A percentile compares a stretch with the other conserved stretches of the same genome.
These are phyloP conservation scores for Bertia moriformis DNA, from an alignment of 2,329 filamentous ascomycete species.

Conservation along the genomic window DNA sequence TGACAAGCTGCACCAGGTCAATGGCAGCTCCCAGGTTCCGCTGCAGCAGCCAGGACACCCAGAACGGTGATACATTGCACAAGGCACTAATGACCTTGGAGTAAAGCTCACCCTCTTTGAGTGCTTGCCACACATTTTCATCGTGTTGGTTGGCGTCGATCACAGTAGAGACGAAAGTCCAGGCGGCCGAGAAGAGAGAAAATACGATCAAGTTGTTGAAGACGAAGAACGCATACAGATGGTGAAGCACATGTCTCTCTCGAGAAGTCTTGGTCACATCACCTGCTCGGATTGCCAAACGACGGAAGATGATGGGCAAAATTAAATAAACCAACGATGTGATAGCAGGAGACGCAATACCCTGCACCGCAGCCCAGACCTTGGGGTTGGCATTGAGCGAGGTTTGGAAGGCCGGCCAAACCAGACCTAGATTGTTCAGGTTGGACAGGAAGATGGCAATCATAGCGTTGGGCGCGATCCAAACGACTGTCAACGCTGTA, in stretches of 20 bases:
- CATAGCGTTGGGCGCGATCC: slow-evolving; percentile 83
- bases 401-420: slow-evolving; percentile 64
- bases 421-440: slow-evolving; percentile 60
- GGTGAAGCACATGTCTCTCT: slow-evolving; percentile 78
- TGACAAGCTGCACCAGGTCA: slow-evolving; percentile 80
- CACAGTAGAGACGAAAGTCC: slow-evolving; percentile 56
- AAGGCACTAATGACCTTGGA: slow-evolving; percentile 55
- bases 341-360: slow-evolving; percentile 75
- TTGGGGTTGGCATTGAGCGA: slow-evolving; percentile 46
- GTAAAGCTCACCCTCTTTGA: slow-evolving; percentile 49
- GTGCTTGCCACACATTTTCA: slow-evolving; percentile 52
- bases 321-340: slow-evolving; percentile 78
- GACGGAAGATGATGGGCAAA: slow-evolving; percentile 80
- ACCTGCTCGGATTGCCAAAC: slow-evolving; percentile 67
- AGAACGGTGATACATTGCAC: slow-evolving; percentile 74
- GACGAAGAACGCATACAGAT: slow-evolving; percentile 88
- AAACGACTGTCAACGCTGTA: slow-evolving; percentile 62
- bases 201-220: slow-evolving; percentile 96
- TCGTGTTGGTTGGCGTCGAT: slow-evolving; percentile 40
- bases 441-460: slow-evolving; percentile 91
- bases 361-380: slow-evolving; percentile 79
- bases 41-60: slow-evolving; percentile 86
- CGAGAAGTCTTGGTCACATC: slow-evolving; percentile 85
- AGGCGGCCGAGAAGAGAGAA: slow-evolving; percentile 75
- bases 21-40: slow-evolving; percentile 86